A percentile compares a stretch with the other conserved stretches of the same genome.
Evolutionary conservation across 306 rosid genomes (phyloP).

Genomic region (Cucumis hystrix): DNA sequence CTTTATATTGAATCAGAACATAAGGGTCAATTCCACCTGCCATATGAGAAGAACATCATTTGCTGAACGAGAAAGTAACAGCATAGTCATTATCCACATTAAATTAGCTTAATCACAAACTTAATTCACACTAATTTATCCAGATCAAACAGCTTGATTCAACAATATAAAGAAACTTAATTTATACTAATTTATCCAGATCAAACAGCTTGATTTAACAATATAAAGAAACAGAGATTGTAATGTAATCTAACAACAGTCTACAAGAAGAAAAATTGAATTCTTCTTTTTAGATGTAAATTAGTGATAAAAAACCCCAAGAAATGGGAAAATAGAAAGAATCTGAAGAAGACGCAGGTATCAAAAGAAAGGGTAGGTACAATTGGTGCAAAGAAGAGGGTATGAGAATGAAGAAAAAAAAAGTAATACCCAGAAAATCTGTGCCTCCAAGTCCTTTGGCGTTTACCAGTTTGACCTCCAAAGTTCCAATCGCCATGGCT

Average conservation of each 20-base stretch:
- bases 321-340: not conserved
- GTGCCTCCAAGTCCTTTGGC: constrained; percentile 41
- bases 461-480: constrained; percentile 33
- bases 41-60: not conserved
- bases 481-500: constrained; percentile 32
- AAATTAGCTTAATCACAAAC: not conserved
- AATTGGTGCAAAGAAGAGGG: not conserved
- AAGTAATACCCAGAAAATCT: constrained; percentile 40
- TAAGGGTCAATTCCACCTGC: constrained; percentile 72
- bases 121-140: not conserved
- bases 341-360: not conserved
- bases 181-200: not conserved
- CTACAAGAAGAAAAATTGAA: too few species aligned
- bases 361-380: too few species aligned
- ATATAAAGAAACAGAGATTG: not conserved
- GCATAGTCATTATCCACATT: not conserved
- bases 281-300: not conserved
- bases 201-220: not conserved
- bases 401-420: not conserved
- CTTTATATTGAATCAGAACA: constrained; percentile 59
- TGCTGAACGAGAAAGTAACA: not conserved
- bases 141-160: not conserved
- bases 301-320: not conserved
- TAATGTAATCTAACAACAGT: too few species aligned
- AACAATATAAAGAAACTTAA: not conserved